phyloP scores from a whole-genome alignment of 768 basidiomycete species.

The Pseudohyphozyma bogoriensis region DNA sequence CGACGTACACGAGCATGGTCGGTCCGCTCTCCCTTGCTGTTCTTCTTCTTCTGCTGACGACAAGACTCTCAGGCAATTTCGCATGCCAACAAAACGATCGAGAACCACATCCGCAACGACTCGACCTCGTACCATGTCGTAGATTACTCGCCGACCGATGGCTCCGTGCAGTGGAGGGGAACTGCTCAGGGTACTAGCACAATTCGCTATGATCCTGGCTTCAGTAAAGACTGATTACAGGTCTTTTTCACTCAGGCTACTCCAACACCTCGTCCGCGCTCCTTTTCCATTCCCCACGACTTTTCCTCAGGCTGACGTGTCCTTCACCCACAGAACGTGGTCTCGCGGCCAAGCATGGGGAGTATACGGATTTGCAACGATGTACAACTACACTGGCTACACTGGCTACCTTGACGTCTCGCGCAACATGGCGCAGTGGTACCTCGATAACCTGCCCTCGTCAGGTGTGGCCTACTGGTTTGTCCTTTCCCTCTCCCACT shows the following conservation, averaged over 20 bases:
- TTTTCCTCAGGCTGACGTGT: too few species aligned
- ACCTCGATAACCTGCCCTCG: neutral
- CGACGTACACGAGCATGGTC: slow-evolving; percentile 52
- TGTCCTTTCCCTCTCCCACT: neutral
- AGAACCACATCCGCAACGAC: slow-evolving; percentile 51
- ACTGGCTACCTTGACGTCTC: neutral
- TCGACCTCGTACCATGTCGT: slow-evolving; percentile 19
- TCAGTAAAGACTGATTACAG: too few species aligned
- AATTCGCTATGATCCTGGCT: slow-evolving; percentile 34
- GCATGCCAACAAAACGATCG: slow-evolving; percentile 59
- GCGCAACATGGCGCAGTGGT: neutral
- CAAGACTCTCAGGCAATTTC: too few species aligned
- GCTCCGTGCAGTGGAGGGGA: slow-evolving; percentile 48
- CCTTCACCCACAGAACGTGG: slow-evolving; percentile 52
- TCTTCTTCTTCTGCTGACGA: too few species aligned
- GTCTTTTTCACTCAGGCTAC: neutral
- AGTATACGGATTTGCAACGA: slow-evolving; percentile 54
- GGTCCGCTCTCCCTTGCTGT: too few species aligned
- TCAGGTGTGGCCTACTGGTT: slow-evolving; percentile 7
- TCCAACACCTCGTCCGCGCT: neutral
- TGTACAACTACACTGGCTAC: slow-evolving; percentile 1
- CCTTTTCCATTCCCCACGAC: neutral
- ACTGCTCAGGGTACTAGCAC: slow-evolving; percentile 49
- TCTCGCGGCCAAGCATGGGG: slow-evolving; percentile 64
- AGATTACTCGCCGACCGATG: slow-evolving; percentile 40